phyloP scores from a whole-genome alignment of 192 early-diverging fungal genomes.

The Backusella psychrophila region DNA sequence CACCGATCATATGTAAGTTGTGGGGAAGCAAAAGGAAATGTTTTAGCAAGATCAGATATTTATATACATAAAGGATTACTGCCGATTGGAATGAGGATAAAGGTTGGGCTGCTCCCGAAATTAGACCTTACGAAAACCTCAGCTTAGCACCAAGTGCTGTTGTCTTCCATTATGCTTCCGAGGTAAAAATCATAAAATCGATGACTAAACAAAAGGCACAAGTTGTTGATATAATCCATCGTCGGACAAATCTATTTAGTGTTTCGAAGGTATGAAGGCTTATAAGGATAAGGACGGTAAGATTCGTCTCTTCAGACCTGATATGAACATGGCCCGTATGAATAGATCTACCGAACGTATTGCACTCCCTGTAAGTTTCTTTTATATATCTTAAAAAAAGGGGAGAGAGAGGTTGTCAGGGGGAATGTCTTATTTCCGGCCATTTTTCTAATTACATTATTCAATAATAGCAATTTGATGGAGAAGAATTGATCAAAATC shows the following conservation, averaged over 20 bases:
- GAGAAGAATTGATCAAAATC: conserved; percentile 72
- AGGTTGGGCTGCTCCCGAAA: conserved; percentile 83
- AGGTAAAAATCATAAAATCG: conserved; percentile 35
- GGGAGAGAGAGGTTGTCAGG: neutral
- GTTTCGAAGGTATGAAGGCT: conserved; percentile 93
- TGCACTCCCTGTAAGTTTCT: conserved; percentile 68
- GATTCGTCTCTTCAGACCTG: conserved; percentile 92
- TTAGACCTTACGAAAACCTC: conserved; percentile 84
- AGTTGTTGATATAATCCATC: neutral
- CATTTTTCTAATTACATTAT: neutral
- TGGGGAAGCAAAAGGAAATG: too few species aligned
- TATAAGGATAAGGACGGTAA: conserved; percentile 87
- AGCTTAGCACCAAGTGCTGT: conserved; percentile 78
- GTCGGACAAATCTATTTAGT: conserved; percentile 34
- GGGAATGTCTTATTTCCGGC: neutral
- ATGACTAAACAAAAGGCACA: neutral
- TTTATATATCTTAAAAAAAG: neutral
- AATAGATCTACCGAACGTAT: conserved; percentile 75
- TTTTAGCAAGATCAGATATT: neutral
- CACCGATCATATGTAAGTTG: conserved; percentile 87
- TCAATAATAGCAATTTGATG: conserved; percentile 58
- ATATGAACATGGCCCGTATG: conserved; percentile 96
- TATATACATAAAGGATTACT: conserved; percentile 35
- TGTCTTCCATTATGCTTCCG: conserved; percentile 93
- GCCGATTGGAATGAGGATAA: conserved; percentile 74